phyloP scores from a whole-genome alignment of 2,329 filamentous ascomycete genomes.

The Sphaerulina musiva region DNA sequence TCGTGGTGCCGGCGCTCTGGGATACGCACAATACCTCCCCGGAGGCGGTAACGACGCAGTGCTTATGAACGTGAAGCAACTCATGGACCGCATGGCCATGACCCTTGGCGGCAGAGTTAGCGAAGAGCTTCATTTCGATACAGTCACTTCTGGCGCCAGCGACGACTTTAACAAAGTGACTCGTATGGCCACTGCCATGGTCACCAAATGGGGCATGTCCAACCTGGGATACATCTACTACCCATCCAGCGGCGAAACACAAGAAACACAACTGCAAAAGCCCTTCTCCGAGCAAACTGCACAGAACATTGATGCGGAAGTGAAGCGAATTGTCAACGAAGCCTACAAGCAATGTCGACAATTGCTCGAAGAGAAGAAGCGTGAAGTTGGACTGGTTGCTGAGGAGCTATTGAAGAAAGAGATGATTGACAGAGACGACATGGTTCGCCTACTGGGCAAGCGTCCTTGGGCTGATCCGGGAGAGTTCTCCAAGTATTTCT shows the following conservation, averaged over 20 bases:
- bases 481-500: conserved; percentile 93
- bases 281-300: conserved; percentile 94
- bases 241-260: conserved; percentile 48
- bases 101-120: conserved; percentile 90
- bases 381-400: conserved; percentile 79
- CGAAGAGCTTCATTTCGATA: conserved; percentile 94
- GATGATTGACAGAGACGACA: conserved; percentile 82
- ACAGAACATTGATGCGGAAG: conserved; percentile 83
- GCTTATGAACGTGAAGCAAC: conserved; percentile 87
- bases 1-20: conserved; percentile 83
- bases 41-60: conserved; percentile 84
- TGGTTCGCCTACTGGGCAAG: conserved; percentile 79
- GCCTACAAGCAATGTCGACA: conserved; percentile 87
- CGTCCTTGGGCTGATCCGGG: conserved; percentile 77
- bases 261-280: conserved; percentile 69
- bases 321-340: conserved; percentile 82
- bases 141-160: conserved; percentile 86
- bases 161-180: conserved; percentile 99
- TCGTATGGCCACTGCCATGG: conserved; percentile 91
- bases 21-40: conserved; percentile 96
- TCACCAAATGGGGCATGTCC: conserved; percentile 98
- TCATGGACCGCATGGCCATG: conserved; percentile 99
- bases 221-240: conserved; percentile 92
- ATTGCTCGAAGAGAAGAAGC: conserved; percentile 76
- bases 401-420: conserved; percentile 92